Evolutionary conservation across 805 yeast genomes (phyloP), one percentile per base, ranked within the genome.

Genomic region (Yarrowia divulgata): DNA sequence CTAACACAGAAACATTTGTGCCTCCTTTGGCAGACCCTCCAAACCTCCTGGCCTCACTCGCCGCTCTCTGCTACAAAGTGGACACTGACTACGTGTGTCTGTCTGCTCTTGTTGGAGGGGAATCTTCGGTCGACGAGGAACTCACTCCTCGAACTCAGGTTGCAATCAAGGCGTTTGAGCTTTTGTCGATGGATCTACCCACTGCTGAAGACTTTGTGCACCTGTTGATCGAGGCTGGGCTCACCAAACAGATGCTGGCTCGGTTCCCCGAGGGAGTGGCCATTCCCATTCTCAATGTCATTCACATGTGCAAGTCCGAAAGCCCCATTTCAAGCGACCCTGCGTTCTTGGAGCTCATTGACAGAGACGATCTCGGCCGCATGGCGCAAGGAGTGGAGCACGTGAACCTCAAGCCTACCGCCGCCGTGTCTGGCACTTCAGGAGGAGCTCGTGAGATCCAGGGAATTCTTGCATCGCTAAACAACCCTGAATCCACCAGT

Each of bases 201-300:
- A 81, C 84, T 0, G 79, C 85, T 0, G 79, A 77, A 12, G 87
- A 87, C 70, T 82, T 91, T 34, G 84, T 90, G 1, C 87, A 84
- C 70, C 78, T 88, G 74, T 84, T 91, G 83, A 84, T 84, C 10
- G 88, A 86, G 42, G 83, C 84, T 70, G 84, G 83, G 5, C 83
- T 91, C 12, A 64, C 66, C 19, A 80, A 82, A 0, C 74, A 79
- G 19, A 77, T 84, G 60, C 76, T 92, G 7, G 90, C 90, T 49
- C 84, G 92, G 0, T 90, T 83, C 73, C 97, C 97, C 0, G 78
- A 87, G 2, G 97, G 97, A 0, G 81, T 93, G 1, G 78, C 84
- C 40, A 77, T 90, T 5, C 91, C 96, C 0, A 77, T 93, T 60
- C 85, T 85, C 71, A 92, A 79, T 63, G 75, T 75, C 5, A 62